These are phyloP conservation scores for Hypoxylon sp. DNA, from an alignment of 2,329 filamentous ascomycete species.

Conservation along the genomic window DNA sequence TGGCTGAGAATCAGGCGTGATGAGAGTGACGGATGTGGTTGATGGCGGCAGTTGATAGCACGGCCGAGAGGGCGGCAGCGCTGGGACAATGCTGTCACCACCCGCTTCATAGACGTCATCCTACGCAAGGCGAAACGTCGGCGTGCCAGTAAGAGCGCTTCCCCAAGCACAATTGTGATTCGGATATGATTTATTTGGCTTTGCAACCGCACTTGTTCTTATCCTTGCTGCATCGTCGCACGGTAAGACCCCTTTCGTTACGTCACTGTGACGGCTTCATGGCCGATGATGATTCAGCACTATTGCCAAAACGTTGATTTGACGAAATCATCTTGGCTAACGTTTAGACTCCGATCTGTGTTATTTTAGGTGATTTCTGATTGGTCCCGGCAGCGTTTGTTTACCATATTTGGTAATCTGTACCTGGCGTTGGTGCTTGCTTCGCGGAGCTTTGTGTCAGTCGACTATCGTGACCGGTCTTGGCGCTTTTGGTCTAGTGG, in stretches of 20 bases:
- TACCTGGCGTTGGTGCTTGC: not conserved
- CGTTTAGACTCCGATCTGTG: not conserved
- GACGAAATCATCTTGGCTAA: constrained; percentile 2
- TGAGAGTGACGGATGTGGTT: not conserved
- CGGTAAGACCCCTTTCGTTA: constrained; percentile 9
- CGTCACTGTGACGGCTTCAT: constrained; percentile 24
- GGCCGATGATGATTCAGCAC: constrained; percentile 25
- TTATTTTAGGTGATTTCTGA: not conserved
- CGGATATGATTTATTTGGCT: not conserved
- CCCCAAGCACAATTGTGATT: not conserved
- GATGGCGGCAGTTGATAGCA: not conserved
- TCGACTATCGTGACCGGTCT: not conserved
- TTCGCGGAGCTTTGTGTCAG: not conserved
- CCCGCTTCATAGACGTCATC: constrained; percentile 27
- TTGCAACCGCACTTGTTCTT: constrained; percentile 11
- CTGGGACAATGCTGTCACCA: constrained; percentile 24
- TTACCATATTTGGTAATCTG: not conserved
- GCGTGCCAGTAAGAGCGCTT: no score
- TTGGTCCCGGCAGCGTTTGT: not conserved
- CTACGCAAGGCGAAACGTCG: constrained; percentile 11
- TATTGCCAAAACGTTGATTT: constrained; percentile 26
- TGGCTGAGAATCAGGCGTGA: not conserved
- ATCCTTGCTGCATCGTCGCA: constrained; percentile 6
- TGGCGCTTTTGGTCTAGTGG: not conserved
- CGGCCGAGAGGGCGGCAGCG: constrained; percentile 4